A percentile compares a stretch with the other conserved stretches of the same genome.
Conservation (phyloP, 257 asterid genomes). For the Linaria vulgaris region DNA sequence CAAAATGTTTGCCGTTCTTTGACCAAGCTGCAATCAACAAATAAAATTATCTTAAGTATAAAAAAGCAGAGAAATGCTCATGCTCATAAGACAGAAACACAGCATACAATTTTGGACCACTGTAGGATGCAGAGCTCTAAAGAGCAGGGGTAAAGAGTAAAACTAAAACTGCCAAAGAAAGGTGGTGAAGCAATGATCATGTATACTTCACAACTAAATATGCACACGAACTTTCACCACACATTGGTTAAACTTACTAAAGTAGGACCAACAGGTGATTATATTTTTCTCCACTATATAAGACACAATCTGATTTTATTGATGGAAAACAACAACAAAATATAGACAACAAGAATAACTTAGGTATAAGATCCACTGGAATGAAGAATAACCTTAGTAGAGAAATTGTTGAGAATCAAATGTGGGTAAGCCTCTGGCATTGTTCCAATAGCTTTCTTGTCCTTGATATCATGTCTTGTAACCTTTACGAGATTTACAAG, state of each 20-base stretch:
- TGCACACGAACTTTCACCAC: background rate
- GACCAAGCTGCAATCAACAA: constrained; percentile 63
- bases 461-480: constrained; percentile 92
- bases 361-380: constrained; percentile 1
- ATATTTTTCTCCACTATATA: background rate
- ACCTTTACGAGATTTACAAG: constrained; percentile 50
- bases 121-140: too few relatives aligned
- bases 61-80: too few relatives aligned
- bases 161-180: too few relatives aligned
- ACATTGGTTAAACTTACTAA: background rate
- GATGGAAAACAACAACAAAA: background rate
- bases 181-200: background rate
- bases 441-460: constrained; percentile 75
- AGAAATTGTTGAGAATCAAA: constrained; percentile 72
- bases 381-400: constrained; percentile 52
- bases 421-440: constrained; percentile 95
- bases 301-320: background rate
- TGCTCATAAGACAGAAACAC: too few relatives aligned
- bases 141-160: too few relatives aligned
- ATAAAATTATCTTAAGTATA: constrained; percentile 11
- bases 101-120: too few relatives aligned
- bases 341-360: background rate
- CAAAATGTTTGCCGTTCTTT: constrained; percentile 77
- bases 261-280: background rate
- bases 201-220: background rate